These are phyloP conservation scores for Geotrichum citri-aurantii DNA, from an alignment of 1,139 yeast genomes.

Conservation along the genomic window DNA sequence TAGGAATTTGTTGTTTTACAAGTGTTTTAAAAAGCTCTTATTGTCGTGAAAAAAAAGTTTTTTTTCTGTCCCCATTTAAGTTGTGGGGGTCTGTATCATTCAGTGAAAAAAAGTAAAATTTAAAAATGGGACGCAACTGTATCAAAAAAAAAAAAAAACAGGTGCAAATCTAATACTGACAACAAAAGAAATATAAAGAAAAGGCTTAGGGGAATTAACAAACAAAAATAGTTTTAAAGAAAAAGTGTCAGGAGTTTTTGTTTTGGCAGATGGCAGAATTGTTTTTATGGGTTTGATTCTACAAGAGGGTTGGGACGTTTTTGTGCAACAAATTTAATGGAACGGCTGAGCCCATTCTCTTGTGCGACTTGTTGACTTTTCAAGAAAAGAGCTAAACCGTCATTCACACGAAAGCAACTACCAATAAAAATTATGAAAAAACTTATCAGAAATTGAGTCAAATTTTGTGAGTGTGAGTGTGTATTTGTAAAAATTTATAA, in stretches of 20 bases:
- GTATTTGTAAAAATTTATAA: constrained; percentile 4
- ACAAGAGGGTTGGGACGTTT: neutral
- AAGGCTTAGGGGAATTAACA: no score
- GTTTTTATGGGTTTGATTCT: neutral
- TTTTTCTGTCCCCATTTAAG: no score
- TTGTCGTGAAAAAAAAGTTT: no score
- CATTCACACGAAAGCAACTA: neutral
- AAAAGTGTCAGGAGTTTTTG: neutral
- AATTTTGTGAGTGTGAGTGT: neutral
- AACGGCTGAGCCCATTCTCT: neutral
- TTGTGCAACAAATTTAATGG: neutral
- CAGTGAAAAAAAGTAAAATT: no score
- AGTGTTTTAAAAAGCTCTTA: no score
- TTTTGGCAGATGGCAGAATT: no score
- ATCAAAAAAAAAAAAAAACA: no score
- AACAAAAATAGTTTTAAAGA: neutral
- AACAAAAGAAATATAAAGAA: no score
- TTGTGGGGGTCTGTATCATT: no score
- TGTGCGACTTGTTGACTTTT: neutral
- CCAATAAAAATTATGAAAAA: neutral
- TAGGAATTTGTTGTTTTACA: no score
- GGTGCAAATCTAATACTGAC: no score
- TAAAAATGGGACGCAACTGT: no score
- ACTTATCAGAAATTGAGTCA: neutral
- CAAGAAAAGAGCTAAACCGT: neutral